Conservation (phyloP, 495 filamentous ascomycete species). For the Wilcoxina mikolae region DNA sequence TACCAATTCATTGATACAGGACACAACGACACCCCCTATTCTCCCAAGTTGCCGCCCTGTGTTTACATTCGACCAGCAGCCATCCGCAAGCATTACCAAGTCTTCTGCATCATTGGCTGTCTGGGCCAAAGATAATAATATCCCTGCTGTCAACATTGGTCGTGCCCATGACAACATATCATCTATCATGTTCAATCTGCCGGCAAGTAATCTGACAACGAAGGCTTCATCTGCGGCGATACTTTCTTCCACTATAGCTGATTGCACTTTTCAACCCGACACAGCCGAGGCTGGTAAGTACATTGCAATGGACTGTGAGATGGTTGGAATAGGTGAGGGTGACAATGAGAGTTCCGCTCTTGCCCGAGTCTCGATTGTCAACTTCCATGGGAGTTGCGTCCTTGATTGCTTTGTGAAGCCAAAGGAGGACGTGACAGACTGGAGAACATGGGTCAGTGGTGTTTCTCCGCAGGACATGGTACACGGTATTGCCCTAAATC, state of each 20-base stretch:
- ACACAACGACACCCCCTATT: constrained; percentile 2
- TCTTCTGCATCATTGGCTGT: constrained; percentile 29
- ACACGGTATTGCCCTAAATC: constrained; percentile 10
- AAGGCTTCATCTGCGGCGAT: constrained; percentile 4
- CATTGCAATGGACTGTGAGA: constrained; percentile 88
- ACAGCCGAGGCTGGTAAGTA: constrained; percentile 59
- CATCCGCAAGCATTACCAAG: constrained; percentile 21
- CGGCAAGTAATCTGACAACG: constrained; percentile 7
- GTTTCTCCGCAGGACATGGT: constrained; percentile 56
- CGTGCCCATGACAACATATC: too few relatives aligned
- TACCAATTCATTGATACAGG: not conserved
- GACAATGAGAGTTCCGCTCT: constrained; percentile 51
- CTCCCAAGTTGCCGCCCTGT: constrained; percentile 35
- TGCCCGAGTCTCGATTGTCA: constrained; percentile 74
- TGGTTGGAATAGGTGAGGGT: constrained; percentile 69
- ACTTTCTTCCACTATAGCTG: constrained; percentile 14
- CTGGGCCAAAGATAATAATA: constrained; percentile 45
- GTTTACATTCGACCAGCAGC: constrained; percentile 14
- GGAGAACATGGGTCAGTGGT: constrained; percentile 71
- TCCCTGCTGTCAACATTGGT: constrained; percentile 44
- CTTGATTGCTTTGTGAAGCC: constrained; percentile 84
- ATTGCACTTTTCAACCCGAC: constrained; percentile 7
- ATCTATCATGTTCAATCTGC: constrained; percentile 37
- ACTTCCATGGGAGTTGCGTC: constrained; percentile 77
- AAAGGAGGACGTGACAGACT: constrained; percentile 65